Conservation (phyloP, 768 basidiomycete genomes). For the Kwoniella dejecticola region DNA sequence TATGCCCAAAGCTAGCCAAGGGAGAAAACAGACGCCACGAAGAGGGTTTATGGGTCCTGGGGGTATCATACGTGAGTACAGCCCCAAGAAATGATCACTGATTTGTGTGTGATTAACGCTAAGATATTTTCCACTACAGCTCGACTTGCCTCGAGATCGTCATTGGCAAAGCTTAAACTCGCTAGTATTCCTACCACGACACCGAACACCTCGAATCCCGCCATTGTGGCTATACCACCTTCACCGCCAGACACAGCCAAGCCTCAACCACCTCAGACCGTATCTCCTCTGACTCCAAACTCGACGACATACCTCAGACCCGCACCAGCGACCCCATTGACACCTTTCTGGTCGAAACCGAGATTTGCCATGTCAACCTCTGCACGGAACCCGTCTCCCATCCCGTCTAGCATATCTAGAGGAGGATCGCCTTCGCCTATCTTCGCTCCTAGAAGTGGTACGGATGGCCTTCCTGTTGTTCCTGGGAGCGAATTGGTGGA, state of each 20-base stretch:
- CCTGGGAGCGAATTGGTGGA: constrained; percentile 33
- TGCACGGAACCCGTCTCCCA: constrained; percentile 7
- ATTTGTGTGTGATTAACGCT: too few relatives aligned
- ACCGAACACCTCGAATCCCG: neutral
- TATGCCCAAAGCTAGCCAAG: constrained; percentile 9
- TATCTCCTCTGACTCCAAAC: constrained; percentile 9
- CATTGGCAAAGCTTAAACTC: constrained; percentile 24
- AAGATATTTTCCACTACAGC: constrained; percentile 7
- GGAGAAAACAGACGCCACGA: constrained; percentile 32
- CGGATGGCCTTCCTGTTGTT: constrained; percentile 1
- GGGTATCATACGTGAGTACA: constrained; percentile 30
- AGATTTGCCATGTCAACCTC: constrained; percentile 20
- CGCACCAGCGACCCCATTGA: constrained; percentile 25
- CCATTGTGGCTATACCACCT: constrained; percentile 9
- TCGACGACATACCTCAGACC: constrained; percentile 24
- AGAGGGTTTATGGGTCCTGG: constrained; percentile 31
- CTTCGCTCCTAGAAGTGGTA: constrained; percentile 9
- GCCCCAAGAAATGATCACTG: too few relatives aligned
- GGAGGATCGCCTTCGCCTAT: neutral
- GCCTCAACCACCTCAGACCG: neutral
- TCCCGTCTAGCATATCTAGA: constrained; percentile 10
- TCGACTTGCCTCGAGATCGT: constrained; percentile 23
- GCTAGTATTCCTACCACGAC: neutral
- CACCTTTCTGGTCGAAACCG: constrained; percentile 7
- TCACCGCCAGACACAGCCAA: constrained; percentile 11